Base-by-base conservation (phyloP, 768 basidiomycete genomes). In the Trametes coccinea region DNA sequence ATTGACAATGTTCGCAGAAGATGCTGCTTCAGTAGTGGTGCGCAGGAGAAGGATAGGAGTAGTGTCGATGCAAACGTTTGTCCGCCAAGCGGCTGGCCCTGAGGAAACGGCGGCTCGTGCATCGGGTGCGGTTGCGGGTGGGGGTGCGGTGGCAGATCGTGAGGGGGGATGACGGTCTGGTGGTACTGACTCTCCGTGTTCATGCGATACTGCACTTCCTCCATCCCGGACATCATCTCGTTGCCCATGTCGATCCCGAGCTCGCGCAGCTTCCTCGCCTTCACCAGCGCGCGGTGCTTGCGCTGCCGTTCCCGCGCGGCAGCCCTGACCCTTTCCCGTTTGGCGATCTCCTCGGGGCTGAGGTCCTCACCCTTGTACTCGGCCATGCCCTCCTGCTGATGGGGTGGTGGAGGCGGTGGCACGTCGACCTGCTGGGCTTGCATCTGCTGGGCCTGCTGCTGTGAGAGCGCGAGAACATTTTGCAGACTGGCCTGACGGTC, bases 241-340 rank as follows among this genome's bases (percentile, higher is more conserved):
- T 86, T 86, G 64, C 88, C 85, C 85, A 92, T 90, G 70, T 92
- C 89, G 53, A 90, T 72, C 5, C 90, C 90, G n/a, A 92, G 80
- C 60, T 91, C 90, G 59, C 89, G 82, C 83, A 91, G 84, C 70
- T 93, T 91, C 62, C 85, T 80, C 70, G 88, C 85, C 74, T 92
- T 93, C 56, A 92, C 85, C 37, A 89, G 78, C 64, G 79, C 81
- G 46, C 92, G 87, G 73, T 93, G 92, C 66, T 93, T 93, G 48
- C 91, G 78, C 67, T 93, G 92, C 62, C 92, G 79, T 69, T 93
- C 90, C 44, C 92, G 78, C 3, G 92, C 92, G 0, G 89, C 87
- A 3, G 87, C 82, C 13, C 90, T 82, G 56, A 93, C 84, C 59
- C 87, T 79, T 65, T 93, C 90, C 52, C 86, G 78, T 60, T 89